Percentiles rank a stretch among this genome's conserved stretches.
Conservation (phyloP, 2,329 filamentous ascomycete species). For the Aspergillus terreus region DNA sequence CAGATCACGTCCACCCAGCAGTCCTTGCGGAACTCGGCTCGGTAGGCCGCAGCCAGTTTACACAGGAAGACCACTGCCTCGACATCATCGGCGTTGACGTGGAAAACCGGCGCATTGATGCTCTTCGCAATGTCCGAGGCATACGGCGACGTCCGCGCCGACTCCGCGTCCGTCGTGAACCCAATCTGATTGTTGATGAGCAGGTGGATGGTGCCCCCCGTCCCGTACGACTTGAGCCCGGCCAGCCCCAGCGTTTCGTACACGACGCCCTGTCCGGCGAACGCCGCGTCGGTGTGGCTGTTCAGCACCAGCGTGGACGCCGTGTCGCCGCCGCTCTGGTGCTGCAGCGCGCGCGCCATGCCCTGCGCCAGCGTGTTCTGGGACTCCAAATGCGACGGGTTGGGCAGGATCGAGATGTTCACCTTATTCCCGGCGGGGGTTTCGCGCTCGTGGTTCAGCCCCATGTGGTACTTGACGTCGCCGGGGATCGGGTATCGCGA, state of each 20-base stretch:
- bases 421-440: slow-evolving; percentile 98
- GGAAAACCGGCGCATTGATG: slow-evolving; percentile 96
- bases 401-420: slow-evolving; percentile 79
- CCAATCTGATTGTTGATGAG: slow-evolving; percentile 99
- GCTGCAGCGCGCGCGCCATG: slow-evolving; percentile 94
- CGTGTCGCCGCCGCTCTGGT: slow-evolving; percentile 96
- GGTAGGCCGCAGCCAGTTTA: slow-evolving; percentile 95
- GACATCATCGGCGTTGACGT: slow-evolving; percentile 97
- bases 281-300: slow-evolving; percentile 43
- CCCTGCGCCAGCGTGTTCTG: slow-evolving; percentile 96
- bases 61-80: slow-evolving; percentile 98
- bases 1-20: slow-evolving; percentile 97
- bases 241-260: slow-evolving; percentile 99
- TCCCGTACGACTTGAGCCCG: slow-evolving; percentile 90
- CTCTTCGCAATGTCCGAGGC: slow-evolving; percentile 80
- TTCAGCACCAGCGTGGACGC: slow-evolving; percentile 88
- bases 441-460: slow-evolving; percentile 74
- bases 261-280: slow-evolving; percentile 93
- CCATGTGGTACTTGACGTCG: slow-evolving; percentile 96
- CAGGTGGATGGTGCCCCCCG: slow-evolving; percentile 92
- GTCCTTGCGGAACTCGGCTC: slow-evolving; percentile 96
- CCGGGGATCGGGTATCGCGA: slow-evolving; percentile 52
- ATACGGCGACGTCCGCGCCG: slow-evolving; percentile 62
- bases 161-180: slow-evolving; percentile 97
- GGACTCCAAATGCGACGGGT: slow-evolving; percentile 90